Conservation (phyloP, 805 yeast genomes). For the Starmerella asiatica region DNA sequence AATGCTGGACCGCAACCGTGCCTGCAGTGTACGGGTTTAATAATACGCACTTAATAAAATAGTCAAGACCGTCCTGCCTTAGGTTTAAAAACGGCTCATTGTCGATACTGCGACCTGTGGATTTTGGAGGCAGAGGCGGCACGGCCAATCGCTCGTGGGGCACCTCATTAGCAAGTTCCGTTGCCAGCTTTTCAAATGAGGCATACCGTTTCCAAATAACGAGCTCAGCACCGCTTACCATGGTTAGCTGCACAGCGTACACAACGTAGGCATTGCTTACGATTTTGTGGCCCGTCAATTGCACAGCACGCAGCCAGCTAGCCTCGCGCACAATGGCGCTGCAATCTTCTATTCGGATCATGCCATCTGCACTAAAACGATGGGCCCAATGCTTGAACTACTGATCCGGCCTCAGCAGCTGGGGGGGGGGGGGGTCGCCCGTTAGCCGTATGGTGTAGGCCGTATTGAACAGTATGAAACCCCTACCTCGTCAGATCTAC, state of each 20-base stretch:
- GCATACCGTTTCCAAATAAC: constrained; percentile 47
- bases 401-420: no score
- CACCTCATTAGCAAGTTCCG: constrained; percentile 27
- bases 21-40: constrained; percentile 32
- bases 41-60: constrained; percentile 33
- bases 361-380: no score
- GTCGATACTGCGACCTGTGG: constrained; percentile 24
- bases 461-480: no score
- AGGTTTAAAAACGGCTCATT: constrained; percentile 26
- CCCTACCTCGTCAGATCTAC: no score
- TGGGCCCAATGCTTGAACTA: no score
- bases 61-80: constrained; percentile 34
- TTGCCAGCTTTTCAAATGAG: constrained; percentile 43
- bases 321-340: constrained; percentile 9
- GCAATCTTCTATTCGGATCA: constrained; percentile 20
- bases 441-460: no score
- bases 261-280: constrained; percentile 35
- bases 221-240: constrained; percentile 28
- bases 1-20: constrained; percentile 26
- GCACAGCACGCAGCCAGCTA: constrained; percentile 32
- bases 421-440: no score
- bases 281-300: constrained; percentile 30
- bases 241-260: constrained; percentile 31
- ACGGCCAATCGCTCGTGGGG: constrained; percentile 30
- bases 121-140: constrained; percentile 37